These are phyloP conservation scores for Ascochyta lentis DNA, from an alignment of 2,329 filamentous ascomycete genomes.

Conservation along the genomic window DNA sequence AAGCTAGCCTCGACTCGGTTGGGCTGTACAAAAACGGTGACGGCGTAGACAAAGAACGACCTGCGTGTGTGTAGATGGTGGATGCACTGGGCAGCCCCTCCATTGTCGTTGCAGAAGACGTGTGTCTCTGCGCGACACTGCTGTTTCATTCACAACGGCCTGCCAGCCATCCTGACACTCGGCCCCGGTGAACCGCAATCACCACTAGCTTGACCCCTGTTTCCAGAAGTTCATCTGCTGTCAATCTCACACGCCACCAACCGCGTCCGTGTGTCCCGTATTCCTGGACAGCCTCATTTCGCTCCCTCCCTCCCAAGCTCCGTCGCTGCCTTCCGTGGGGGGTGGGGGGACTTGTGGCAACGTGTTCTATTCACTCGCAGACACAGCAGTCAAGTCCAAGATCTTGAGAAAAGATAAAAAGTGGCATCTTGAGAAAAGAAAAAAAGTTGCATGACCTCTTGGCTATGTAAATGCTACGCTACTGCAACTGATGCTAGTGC, in stretches of 20 bases:
- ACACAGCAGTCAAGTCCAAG: too few relatives aligned
- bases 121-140: slow-evolving; percentile 7
- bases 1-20: slow-evolving; percentile 8
- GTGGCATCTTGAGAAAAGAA: too few relatives aligned
- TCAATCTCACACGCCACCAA: slow-evolving; percentile 21
- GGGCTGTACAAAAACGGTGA: slow-evolving; percentile 11
- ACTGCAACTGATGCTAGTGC: slow-evolving; percentile 24
- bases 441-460: slow-evolving; percentile 11
- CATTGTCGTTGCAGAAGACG: slow-evolving; percentile 1
- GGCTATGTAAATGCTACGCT: slow-evolving; percentile 24
- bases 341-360: background rate
- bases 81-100: slow-evolving; percentile 10
- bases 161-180: slow-evolving; percentile 14
- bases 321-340: slow-evolving; percentile 4
- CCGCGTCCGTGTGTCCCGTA: slow-evolving; percentile 16
- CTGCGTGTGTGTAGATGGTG: slow-evolving; percentile 7
- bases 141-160: slow-evolving; percentile 17
- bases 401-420: background rate
- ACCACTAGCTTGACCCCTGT: slow-evolving; percentile 21
- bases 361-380: background rate
- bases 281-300: slow-evolving; percentile 8
- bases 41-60: background rate
- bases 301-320: background rate
- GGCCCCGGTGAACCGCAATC: slow-evolving; percentile 20
- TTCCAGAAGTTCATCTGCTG: slow-evolving; percentile 16